These are phyloP conservation scores for Candida mattraensis DNA, from an alignment of 805 yeast genomes.

Conservation along the genomic window DNA sequence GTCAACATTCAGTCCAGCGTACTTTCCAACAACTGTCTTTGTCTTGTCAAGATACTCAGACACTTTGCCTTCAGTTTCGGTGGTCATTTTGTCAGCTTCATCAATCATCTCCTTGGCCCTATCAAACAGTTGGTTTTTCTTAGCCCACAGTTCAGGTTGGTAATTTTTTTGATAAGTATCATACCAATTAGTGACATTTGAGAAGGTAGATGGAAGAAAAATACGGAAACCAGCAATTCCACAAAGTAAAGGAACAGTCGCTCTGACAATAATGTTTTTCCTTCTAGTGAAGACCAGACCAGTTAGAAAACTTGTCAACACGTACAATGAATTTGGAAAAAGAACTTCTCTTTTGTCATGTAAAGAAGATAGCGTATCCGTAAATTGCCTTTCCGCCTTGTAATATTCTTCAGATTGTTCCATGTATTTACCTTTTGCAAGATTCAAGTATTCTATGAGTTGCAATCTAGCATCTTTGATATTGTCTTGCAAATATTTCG, in stretches of 20 bases:
- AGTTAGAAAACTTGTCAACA: constrained; percentile 64
- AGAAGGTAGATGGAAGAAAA: constrained; percentile 72
- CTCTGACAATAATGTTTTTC: constrained; percentile 54
- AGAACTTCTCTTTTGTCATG: constrained; percentile 67
- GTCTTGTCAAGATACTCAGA: constrained; percentile 34
- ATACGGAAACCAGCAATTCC: constrained; percentile 66
- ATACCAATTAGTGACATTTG: constrained; percentile 54
- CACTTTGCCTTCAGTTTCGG: constrained; percentile 39
- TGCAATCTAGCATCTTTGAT: constrained; percentile 50
- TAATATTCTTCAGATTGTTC: constrained; percentile 50
- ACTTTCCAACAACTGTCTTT: constrained; percentile 45
- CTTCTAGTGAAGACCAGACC: constrained; percentile 76
- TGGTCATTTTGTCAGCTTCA: constrained; percentile 43
- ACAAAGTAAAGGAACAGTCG: constrained; percentile 54
- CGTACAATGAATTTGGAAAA: constrained; percentile 68
- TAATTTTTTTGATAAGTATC: constrained; percentile 61
- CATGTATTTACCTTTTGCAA: constrained; percentile 42
- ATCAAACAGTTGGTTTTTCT: constrained; percentile 51
- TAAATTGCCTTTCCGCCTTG: constrained; percentile 60
- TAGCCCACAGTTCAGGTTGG: constrained; percentile 62
- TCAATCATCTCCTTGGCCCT: constrained; percentile 45
- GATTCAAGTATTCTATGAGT: constrained; percentile 34
- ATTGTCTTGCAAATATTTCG: constrained; percentile 40
- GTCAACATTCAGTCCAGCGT: constrained; percentile 70
- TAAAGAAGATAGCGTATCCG: constrained; percentile 60